A percentile compares a stretch with the other conserved stretches of the same genome.
Conservation (phyloP, 2,329 filamentous ascomycete genomes). For the Tothia fuscella region DNA sequence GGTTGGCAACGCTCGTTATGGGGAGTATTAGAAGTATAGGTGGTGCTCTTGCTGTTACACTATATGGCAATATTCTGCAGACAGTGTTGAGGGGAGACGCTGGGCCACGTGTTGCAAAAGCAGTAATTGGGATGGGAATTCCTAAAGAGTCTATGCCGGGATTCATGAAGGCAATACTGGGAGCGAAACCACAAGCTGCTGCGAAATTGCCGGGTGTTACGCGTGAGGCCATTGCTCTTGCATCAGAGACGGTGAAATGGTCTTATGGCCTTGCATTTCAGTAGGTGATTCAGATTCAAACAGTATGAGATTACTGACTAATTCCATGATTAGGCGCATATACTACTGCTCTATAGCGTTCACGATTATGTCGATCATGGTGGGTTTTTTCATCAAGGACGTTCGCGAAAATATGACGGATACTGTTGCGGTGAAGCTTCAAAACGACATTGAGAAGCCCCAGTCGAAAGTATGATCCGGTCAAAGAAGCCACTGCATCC, state of each 20-base stretch:
- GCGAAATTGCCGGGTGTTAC: slow-evolving; percentile 9
- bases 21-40: slow-evolving; percentile 5
- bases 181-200: neutral
- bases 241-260: slow-evolving; percentile 2
- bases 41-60: slow-evolving; percentile 8
- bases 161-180: neutral
- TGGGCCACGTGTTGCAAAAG: neutral
- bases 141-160: neutral
- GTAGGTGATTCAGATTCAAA: neutral
- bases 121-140: neutral
- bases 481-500: too few relatives aligned
- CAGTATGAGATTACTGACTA: neutral
- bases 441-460: neutral
- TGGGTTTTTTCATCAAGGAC: neutral
- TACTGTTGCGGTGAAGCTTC: neutral
- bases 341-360: slow-evolving; percentile 4
- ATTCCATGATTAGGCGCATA: neutral
- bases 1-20: slow-evolving; percentile 8
- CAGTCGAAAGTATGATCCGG: too few relatives aligned
- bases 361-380: neutral
- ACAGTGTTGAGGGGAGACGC: slow-evolving; percentile 2
- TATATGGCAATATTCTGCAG: slow-evolving; percentile 9
- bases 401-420: neutral
- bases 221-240: neutral
- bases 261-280: slow-evolving; percentile 8